Base-by-base conservation (phyloP, 768 basidiomycete species). In the Rhodotorula sphaerocarpa region DNA sequence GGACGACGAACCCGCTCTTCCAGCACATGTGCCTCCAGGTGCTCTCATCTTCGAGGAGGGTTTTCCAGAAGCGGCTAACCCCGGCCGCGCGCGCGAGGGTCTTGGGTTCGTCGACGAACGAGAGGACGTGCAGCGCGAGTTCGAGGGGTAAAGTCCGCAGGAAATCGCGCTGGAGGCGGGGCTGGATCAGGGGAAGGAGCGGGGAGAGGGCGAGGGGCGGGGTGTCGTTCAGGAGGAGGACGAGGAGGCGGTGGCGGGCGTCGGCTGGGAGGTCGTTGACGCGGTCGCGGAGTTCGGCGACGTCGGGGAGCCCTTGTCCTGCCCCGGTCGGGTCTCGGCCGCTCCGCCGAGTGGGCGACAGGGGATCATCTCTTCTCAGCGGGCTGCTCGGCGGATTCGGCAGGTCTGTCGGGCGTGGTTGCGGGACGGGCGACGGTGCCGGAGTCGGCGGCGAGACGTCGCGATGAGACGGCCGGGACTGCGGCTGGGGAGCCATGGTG, bases 1-100 rank as follows among this genome's bases (percentile, higher is more conserved):
- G 41, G 47, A 43, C 65, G 14, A 70, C 73, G 57, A 78, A 86
- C 10, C 79, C 80, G 72, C 83, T 81, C 23, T 77, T 70, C 16
- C 77, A 74, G 71, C 86, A 90, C 82, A 93, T 82, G 16, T 79
- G 70, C 74, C 82, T 84, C 92, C 91, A 96, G 16, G 88, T 78
- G 66, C 78, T 80, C 67, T 92, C 88, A 70, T 90, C 90, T 48
- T 79, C 75, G 11, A 85, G 79, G 10, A 95, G 79, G 21, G 74
- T 75, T 20, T 79, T 76, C 92, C 92, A 96, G 52, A 79, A 79
- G 56, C 78, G 77, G 69, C 84, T 86, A 33, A 92, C 91, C 39
- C 81, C 79, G 44, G 81, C 78, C 0, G 86, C 86, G 16, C 87
- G 78, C 0, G 83, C 78, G 15, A 95, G 82, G 0, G 86, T 84